A percentile compares a stretch with the other conserved stretches of the same genome.
Evolutionary conservation across 495 filamentous ascomycete genomes (phyloP).

Genomic region (Amniculicola lignicola): DNA sequence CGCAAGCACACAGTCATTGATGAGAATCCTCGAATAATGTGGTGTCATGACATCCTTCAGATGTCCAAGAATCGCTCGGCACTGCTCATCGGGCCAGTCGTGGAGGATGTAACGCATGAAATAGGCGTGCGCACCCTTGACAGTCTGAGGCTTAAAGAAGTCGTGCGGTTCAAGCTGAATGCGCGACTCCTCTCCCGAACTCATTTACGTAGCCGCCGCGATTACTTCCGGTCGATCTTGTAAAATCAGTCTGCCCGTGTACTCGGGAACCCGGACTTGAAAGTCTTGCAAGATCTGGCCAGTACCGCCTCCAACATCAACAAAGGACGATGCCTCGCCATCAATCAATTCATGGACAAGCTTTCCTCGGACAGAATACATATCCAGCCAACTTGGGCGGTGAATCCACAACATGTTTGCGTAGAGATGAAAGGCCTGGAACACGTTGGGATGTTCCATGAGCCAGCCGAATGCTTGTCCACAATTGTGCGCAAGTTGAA

Average conservation of each 20-base stretch:
- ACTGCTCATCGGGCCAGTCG: constrained; percentile 7
- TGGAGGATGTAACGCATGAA: constrained; percentile 7
- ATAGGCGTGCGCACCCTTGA: constrained; percentile 7
- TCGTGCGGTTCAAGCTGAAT: constrained; percentile 4
- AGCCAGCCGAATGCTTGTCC: constrained; percentile 10
- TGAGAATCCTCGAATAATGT: constrained; percentile 5
- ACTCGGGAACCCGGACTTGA: not conserved
- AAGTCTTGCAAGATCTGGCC: constrained; percentile 4
- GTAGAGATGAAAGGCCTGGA: constrained; percentile 8
- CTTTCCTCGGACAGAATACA: constrained; percentile 1
- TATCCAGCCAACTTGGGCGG: constrained; percentile 6
- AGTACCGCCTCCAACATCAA: constrained; percentile 6
- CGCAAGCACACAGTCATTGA: constrained; percentile 7
- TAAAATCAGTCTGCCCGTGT: constrained; percentile 1
- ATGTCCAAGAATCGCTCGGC: constrained; percentile 1
- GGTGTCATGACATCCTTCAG: constrained; percentile 6
- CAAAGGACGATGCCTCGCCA: not conserved
- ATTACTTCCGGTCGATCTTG: constrained; percentile 6
- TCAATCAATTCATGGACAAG: not conserved
- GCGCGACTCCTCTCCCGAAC: not conserved
- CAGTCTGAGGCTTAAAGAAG: constrained; percentile 7
- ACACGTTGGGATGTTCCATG: constrained; percentile 6
- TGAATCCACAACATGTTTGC: not conserved
- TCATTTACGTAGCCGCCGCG: not conserved
- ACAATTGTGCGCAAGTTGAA: not conserved